Evolutionary conservation across 352 stramenopile species (phyloP).

Genomic region (Blastocystis sp.): DNA sequence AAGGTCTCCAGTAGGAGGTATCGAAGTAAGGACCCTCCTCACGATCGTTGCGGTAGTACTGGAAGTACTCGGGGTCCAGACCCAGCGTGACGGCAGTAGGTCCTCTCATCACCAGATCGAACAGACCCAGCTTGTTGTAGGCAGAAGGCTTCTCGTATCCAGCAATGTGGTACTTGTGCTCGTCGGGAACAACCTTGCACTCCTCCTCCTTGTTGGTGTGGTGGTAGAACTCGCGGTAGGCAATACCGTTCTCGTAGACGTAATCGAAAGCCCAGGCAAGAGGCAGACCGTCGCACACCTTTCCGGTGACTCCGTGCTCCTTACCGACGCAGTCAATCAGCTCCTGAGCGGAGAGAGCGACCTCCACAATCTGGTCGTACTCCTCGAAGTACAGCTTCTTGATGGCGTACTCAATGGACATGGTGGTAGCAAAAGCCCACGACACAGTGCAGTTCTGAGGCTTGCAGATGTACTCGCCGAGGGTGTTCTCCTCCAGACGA

Average conservation of each 20-base stretch:
- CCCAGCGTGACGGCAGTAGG: background rate
- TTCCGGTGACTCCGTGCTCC: background rate
- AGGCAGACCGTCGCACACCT: background rate
- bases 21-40: conserved; percentile 11
- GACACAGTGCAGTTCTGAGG: background rate
- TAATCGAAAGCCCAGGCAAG: background rate
- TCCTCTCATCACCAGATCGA: background rate
- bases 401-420: background rate
- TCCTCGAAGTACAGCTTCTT: conserved; percentile 3
- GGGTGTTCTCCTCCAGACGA: no score
- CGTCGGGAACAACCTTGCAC: no score
- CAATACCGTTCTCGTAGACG: background rate
- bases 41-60: conserved; percentile 1
- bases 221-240: background rate
- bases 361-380: conserved; percentile 11
- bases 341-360: background rate
- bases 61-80: conserved; percentile 3
- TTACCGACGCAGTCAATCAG: background rate
- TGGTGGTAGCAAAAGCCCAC: background rate
- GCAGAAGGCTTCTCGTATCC: background rate
- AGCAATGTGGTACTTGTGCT: background rate
- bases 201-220: background rate
- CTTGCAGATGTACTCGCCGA: background rate
- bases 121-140: conserved; percentile 1
- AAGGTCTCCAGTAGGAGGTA: background rate